Conservation (phyloP, 2,329 filamentous ascomycete genomes). For the Fusarium bulbicola region DNA sequence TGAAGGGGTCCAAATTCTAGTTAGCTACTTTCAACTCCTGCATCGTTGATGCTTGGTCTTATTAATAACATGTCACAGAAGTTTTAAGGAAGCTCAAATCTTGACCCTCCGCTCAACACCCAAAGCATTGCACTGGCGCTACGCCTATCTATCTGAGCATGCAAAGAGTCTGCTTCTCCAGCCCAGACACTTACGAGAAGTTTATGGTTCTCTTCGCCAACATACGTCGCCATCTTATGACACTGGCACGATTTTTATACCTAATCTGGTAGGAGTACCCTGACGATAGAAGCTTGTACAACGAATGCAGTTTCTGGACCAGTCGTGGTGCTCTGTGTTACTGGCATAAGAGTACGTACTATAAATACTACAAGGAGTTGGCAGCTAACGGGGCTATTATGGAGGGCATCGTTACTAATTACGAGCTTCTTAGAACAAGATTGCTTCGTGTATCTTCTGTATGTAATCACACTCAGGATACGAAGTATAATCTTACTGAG, state of each 20-base stretch:
- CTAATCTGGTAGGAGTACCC: slow-evolving; percentile 26
- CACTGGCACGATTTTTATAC: slow-evolving; percentile 4
- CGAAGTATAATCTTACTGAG: slow-evolving; percentile 29
- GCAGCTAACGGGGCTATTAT: slow-evolving; percentile 29
- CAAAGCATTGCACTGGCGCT: neutral
- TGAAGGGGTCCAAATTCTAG: no score
- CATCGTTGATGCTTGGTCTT: accelerated
- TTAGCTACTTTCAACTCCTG: neutral
- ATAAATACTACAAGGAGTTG: slow-evolving; percentile 29
- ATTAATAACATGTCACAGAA: no score
- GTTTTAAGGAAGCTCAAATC: neutral
- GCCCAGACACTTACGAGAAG: slow-evolving; percentile 23
- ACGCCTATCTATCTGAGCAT: slow-evolving; percentile 22
- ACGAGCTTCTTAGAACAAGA: slow-evolving; percentile 23
- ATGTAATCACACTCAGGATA: slow-evolving; percentile 23
- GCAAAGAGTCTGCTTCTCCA: slow-evolving; percentile 25
- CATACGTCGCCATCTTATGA: slow-evolving; percentile 25
- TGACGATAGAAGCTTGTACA: slow-evolving; percentile 18
- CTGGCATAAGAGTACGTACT: slow-evolving; percentile 31
- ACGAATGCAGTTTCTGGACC: slow-evolving; percentile 33
- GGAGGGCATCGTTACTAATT: slow-evolving; percentile 35
- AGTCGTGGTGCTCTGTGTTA: slow-evolving; percentile 20
- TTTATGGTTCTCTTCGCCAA: slow-evolving; percentile 26
- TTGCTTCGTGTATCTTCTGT: slow-evolving; percentile 25
- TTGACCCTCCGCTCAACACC: neutral